A percentile compares a stretch with the other conserved stretches of the same genome.
These are phyloP conservation scores for Piper betle DNA, from an alignment of 164 flowering plant genomes.

Conservation along the genomic window DNA sequence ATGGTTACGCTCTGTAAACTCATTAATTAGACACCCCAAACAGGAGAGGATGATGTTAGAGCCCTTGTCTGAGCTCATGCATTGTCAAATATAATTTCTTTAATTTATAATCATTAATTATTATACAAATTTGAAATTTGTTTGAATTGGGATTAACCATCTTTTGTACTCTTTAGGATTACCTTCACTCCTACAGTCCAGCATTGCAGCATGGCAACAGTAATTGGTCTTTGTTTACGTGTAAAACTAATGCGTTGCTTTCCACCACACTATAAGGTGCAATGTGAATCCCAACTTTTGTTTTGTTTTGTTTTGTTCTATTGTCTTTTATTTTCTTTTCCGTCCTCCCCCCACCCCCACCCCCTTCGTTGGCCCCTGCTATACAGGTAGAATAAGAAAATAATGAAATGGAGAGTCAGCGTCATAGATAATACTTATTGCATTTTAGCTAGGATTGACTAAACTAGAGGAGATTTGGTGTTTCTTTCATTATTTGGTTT, in stretches of 20 bases:
- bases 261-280: conserved; percentile 71
- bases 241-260: conserved; percentile 52
- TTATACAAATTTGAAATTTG: not conserved
- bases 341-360: too few relatives aligned
- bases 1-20: too few relatives aligned
- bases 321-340: too few relatives aligned
- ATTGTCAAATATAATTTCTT: too few relatives aligned
- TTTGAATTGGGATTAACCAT: not conserved
- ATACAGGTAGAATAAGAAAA: not conserved
- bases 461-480: not conserved
- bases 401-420: not conserved
- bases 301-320: not conserved
- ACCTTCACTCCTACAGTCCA: conserved; percentile 72
- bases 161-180: conserved; percentile 26
- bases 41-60: too few relatives aligned
- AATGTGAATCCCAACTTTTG: too few relatives aligned
- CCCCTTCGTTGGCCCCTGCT: too few relatives aligned
- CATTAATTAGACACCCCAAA: too few relatives aligned
- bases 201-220: conserved; percentile 78
- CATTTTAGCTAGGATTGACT: too few relatives aligned
- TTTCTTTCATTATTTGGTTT: too few relatives aligned
- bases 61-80: too few relatives aligned
- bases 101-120: too few relatives aligned
- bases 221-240: conserved; percentile 65
- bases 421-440: not conserved